Evolutionary conservation across 345 rosid genomes (phyloP).

Genomic region (Eucalyptus shirleyi): DNA sequence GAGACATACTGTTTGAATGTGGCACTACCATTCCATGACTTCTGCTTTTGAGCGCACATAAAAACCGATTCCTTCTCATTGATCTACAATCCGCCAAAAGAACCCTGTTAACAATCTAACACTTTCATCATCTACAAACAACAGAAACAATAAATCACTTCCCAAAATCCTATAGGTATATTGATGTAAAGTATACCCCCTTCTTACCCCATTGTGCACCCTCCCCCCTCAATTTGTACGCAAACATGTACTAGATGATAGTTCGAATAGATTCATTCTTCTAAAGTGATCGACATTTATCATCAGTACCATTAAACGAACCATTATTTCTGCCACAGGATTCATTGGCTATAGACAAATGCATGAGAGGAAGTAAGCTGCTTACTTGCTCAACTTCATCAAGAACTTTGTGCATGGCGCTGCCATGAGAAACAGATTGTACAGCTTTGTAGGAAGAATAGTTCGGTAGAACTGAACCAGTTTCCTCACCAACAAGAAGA

Average conservation of each 20-base stretch:
- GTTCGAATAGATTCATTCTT: background rate
- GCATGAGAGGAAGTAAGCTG: background rate
- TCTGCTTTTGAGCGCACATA: background rate
- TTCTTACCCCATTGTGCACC: background rate
- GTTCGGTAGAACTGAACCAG: background rate
- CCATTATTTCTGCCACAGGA: background rate
- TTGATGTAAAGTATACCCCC: background rate
- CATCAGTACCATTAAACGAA: background rate
- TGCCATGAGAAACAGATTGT: background rate
- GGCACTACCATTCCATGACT: background rate
- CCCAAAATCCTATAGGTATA: background rate
- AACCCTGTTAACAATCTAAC: constrained; percentile 3
- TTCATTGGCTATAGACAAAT: background rate
- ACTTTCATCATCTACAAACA: background rate
- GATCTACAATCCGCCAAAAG: constrained; percentile 8
- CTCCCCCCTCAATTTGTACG: background rate
- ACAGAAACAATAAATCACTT: background rate
- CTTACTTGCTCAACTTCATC: background rate
- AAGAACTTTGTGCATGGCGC: background rate
- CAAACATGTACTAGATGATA: background rate
- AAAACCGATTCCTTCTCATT: background rate
- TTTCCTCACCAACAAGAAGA: background rate
- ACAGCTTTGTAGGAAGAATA: background rate
- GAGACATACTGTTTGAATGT: constrained; percentile 14
- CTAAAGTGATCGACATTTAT: background rate